Percentiles rank a stretch among this genome's conserved stretches.
phyloP scores from a whole-genome alignment of 257 asterid species.

The Solanum chmielewskii region DNA sequence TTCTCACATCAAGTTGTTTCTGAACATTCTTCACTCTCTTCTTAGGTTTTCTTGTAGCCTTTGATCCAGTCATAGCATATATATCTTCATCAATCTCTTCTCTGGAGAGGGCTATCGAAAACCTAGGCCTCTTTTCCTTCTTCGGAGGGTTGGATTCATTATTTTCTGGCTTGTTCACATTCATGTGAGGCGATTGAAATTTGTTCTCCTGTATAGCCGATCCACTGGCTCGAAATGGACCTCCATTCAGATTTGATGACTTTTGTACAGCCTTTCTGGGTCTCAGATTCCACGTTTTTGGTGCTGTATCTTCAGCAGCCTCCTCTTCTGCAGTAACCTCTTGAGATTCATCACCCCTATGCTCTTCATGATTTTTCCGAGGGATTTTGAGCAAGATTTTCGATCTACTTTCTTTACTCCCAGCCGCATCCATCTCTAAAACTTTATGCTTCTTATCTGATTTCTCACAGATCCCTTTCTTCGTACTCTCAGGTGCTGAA shows the following conservation, averaged over 20 bases:
- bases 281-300: slow-evolving; percentile 50
- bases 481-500: not conserved
- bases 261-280: slow-evolving; percentile 28
- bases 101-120: slow-evolving; percentile 22
- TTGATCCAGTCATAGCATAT: slow-evolving; percentile 33
- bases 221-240: not conserved
- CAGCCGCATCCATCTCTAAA: not conserved
- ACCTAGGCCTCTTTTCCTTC: slow-evolving; percentile 21
- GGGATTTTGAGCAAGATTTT: slow-evolving; percentile 25
- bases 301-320: slow-evolving; percentile 16
- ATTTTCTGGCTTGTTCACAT: slow-evolving; percentile 15
- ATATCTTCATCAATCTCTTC: slow-evolving; percentile 61
- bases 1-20: slow-evolving; percentile 49
- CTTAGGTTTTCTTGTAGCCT: slow-evolving; percentile 55
- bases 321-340: not conserved
- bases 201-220: slow-evolving; percentile 12
- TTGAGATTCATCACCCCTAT: not conserved
- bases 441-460: slow-evolving; percentile 9
- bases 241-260: slow-evolving; percentile 8
- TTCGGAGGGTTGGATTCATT: slow-evolving; percentile 15
- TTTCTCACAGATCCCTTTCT: slow-evolving; percentile 10
- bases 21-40: slow-evolving; percentile 40
- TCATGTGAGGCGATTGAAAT: slow-evolving; percentile 29
- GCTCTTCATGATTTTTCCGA: slow-evolving; percentile 5
- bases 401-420: slow-evolving; percentile 7